Percentiles rank a stretch among this genome's conserved stretches.
Conservation (phyloP, 805 yeast genomes). For the Candida rishiriensis region DNA sequence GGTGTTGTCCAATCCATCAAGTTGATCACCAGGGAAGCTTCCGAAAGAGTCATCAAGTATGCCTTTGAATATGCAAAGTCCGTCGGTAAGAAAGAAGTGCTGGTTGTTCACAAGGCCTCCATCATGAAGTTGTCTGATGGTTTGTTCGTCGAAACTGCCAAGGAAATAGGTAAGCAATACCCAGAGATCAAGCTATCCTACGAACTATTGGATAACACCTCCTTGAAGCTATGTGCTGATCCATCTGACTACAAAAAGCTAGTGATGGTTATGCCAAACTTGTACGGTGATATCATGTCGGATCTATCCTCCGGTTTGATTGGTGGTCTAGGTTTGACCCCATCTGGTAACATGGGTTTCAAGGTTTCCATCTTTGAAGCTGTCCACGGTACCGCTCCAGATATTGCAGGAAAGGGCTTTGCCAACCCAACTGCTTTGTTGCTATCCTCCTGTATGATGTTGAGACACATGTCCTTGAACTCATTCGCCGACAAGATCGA, state of each 20-base stretch:
- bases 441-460: slow-evolving; percentile 97
- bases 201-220: slow-evolving; percentile 94
- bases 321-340: slow-evolving; percentile 98
- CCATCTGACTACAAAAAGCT: slow-evolving; percentile 83
- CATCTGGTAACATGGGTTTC: slow-evolving; percentile 99
- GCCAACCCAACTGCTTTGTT: slow-evolving; percentile 98
- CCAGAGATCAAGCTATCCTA: slow-evolving; percentile 81
- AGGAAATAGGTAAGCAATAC: slow-evolving; percentile 84
- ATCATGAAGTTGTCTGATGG: slow-evolving; percentile 99
- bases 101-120: slow-evolving; percentile 97
- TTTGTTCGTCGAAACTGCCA: slow-evolving; percentile 87
- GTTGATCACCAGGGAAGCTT: slow-evolving; percentile 93
- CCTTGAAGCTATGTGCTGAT: slow-evolving; percentile 82
- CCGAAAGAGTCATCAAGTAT: slow-evolving; percentile 93
- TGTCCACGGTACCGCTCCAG: slow-evolving; percentile 99
- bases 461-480: slow-evolving; percentile 94
- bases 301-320: slow-evolving; percentile 96
- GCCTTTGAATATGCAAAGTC: slow-evolving; percentile 95
- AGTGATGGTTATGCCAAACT: slow-evolving; percentile 97
- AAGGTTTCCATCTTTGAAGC: slow-evolving; percentile 98
- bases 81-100: slow-evolving; percentile 79
- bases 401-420: slow-evolving; percentile 96
- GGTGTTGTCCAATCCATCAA: slow-evolving; percentile 98
- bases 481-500: slow-evolving; percentile 81
- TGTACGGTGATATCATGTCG: slow-evolving; percentile 98